Evolutionary conservation across 768 basidiomycete genomes (phyloP), one percentile per base, ranked within the genome.

Genomic region (Auriscalpium vulgare): DNA sequence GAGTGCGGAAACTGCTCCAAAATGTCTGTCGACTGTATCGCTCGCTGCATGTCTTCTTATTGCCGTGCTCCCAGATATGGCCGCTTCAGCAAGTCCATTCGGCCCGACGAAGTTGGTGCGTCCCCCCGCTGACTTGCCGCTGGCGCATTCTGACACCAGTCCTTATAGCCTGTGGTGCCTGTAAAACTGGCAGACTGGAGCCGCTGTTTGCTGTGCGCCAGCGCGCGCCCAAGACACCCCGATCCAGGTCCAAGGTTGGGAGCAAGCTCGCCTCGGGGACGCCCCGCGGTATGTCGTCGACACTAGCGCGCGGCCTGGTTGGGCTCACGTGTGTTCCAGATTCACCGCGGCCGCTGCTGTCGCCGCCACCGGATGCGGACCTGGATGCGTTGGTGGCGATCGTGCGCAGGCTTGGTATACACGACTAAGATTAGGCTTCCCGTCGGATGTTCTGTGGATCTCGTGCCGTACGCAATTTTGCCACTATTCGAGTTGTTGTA

Each of bases 71-170:
- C 17, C 59, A 88, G 87, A 51, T 89, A 89, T 63, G 87, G 87
- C 14, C 79, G 87, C 36, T 82, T 83, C 62, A 84, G 80, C 65
- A 89, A 85, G 57, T 88, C 87, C 17, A 88, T 88, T 60, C 73
- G 75, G 13, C 77, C 84, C 13, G 78, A 82, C 36, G 78, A 83
- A 73, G 82, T 80, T 54, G 74, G 87, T 86, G 59, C 59, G 82
- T 74, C 23, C 38, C 45, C 53, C 16, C 8, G 11, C 10, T 4
- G 13, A 44, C 21, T n/a, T 37, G 29, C 37, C 49, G 49, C 17
- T 17, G 14, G 19, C 29, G 48, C 36, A 44, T 17, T 14, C 5
- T 21, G 11, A n/a, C 6, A 9, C 21, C 16, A 10, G 14, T 19
- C 35, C 34, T 19, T 3, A 21, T 53, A 89, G 88, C 81, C 2